Percentiles rank a stretch among this genome's conserved stretches.
Evolutionary conservation across 148 eudicot species (phyloP).

Genomic region (Rhododendron ovatum): DNA sequence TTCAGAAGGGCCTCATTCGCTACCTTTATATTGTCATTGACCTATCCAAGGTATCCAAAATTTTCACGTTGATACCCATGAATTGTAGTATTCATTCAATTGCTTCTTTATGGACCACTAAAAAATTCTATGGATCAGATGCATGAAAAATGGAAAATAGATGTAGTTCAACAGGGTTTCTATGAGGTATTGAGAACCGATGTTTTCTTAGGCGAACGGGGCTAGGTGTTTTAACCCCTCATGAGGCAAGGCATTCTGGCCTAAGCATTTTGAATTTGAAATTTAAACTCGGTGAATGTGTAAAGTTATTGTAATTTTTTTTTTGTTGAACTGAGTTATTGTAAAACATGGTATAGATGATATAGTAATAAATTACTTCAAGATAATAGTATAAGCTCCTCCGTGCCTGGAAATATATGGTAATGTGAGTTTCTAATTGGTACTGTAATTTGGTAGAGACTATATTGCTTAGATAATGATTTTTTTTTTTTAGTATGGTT

Average conservation of each 20-base stretch:
- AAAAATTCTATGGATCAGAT: neutral
- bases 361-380: neutral
- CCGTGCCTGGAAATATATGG: neutral
- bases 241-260: neutral
- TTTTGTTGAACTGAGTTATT: neutral
- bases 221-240: neutral
- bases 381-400: neutral
- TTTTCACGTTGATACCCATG: neutral
- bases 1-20: constrained; percentile 93
- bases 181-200: neutral
- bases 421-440: neutral
- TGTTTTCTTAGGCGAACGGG: neutral
- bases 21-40: constrained; percentile 72
- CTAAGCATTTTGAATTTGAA: neutral
- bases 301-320: neutral
- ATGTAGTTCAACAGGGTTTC: neutral
- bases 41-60: constrained; percentile 68
- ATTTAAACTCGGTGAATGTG: neutral
- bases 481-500: neutral
- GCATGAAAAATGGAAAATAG: neutral
- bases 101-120: neutral
- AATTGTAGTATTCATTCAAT: neutral
- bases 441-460: neutral
- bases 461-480: neutral
- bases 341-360: neutral